These are phyloP conservation scores for Serendipita sp. DNA, from an alignment of 768 basidiomycete species.

Conservation along the genomic window DNA sequence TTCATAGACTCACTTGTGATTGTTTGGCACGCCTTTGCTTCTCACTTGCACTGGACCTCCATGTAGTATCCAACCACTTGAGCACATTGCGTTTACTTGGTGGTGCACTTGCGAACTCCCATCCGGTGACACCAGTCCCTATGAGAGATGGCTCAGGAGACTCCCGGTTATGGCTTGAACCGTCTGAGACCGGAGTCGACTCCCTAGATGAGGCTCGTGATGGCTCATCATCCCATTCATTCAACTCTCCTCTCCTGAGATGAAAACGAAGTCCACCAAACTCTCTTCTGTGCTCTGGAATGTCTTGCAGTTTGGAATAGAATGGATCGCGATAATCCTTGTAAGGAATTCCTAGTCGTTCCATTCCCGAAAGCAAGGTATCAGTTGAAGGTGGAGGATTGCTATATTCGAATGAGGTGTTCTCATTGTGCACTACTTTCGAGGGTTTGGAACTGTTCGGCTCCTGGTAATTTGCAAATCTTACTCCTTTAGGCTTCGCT, in stretches of 20 bases:
- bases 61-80: constrained; percentile 32
- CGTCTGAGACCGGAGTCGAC: too few relatives aligned
- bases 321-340: constrained; percentile 63
- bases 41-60: constrained; percentile 11
- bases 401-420: constrained; percentile 37
- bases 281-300: constrained; percentile 50
- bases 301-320: constrained; percentile 59
- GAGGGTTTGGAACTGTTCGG: too few relatives aligned
- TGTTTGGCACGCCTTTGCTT: constrained; percentile 17
- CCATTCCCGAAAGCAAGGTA: constrained; percentile 27
- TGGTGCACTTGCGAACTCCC: constrained; percentile 66
- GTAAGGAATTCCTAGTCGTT: constrained; percentile 25
- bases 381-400: constrained; percentile 27
- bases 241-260: constrained; percentile 46
- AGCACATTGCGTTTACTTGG: constrained; percentile 42
- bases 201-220: constrained; percentile 16
- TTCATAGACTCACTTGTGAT: constrained; percentile 15
- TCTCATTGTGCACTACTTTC: not conserved
- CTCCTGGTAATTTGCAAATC: too few relatives aligned
- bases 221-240: constrained; percentile 35
- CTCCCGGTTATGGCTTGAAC: not conserved
- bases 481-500: too few relatives aligned
- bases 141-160: not conserved
- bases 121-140: constrained; percentile 32
- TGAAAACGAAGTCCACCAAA: constrained; percentile 66